A percentile compares a stretch with the other conserved stretches of the same genome.
Evolutionary conservation across 2,329 filamentous ascomycete species (phyloP).

Genomic region (Ascochyta lentis): DNA sequence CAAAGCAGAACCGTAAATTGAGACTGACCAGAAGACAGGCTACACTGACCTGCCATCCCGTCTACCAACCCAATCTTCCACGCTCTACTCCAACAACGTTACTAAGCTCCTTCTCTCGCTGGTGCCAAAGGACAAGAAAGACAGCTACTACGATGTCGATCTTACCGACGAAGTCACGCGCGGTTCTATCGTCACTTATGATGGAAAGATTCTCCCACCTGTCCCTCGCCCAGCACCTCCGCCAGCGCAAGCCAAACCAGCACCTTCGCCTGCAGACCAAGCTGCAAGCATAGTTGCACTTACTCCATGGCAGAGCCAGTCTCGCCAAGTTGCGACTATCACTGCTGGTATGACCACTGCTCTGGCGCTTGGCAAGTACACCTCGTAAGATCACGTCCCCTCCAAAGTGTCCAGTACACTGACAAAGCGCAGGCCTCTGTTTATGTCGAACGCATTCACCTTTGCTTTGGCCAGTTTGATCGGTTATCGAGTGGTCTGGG

Average conservation of each 20-base stretch:
- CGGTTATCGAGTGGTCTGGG: slow-evolving; percentile 89
- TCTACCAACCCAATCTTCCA: slow-evolving; percentile 86
- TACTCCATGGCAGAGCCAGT: slow-evolving; percentile 82
- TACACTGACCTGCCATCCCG: slow-evolving; percentile 89
- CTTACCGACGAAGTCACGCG: slow-evolving; percentile 85
- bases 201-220: slow-evolving; percentile 77
- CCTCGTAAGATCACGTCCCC: slow-evolving; percentile 54
- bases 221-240: slow-evolving; percentile 72
- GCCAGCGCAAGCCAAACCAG: slow-evolving; percentile 58
- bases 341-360: slow-evolving; percentile 80
- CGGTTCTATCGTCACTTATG: slow-evolving; percentile 80
- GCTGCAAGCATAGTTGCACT: slow-evolving; percentile 68
- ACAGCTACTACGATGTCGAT: slow-evolving; percentile 81
- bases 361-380: slow-evolving; percentile 79
- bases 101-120: slow-evolving; percentile 87
- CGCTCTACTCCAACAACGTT: slow-evolving; percentile 92
- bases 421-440: slow-evolving; percentile 62
- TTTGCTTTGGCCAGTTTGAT: slow-evolving; percentile 85
- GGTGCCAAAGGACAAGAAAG: slow-evolving; percentile 75
- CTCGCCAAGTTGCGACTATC: slow-evolving; percentile 75
- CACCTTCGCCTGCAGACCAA: slow-evolving; percentile 42
- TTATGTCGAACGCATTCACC: slow-evolving; percentile 88
- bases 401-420: background rate
- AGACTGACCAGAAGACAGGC: slow-evolving; percentile 42
- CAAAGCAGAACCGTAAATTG: background rate